Evolutionary conservation across 1,284 basidiomycete species (phyloP).

Genomic region (Rhizoctonia solani): DNA sequence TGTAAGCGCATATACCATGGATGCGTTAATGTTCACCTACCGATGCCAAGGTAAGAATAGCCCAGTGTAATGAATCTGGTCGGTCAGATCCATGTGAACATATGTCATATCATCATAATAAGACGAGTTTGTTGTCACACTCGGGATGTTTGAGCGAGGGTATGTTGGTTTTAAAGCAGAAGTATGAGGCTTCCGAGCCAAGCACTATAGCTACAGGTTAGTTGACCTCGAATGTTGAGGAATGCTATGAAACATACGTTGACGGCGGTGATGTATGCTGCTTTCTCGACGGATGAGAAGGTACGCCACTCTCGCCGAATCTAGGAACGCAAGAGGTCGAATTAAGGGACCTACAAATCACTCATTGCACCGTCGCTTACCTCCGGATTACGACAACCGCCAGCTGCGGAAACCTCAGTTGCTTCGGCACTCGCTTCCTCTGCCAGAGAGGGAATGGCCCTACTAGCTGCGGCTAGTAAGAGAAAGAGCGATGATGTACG

Average conservation of each 20-base stretch:
- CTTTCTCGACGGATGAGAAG: slow-evolving; percentile 10
- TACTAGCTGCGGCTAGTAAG: background rate
- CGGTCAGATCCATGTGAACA: slow-evolving; percentile 29
- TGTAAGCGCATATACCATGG: background rate
- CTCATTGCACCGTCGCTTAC: background rate
- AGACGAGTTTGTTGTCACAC: slow-evolving; percentile 13
- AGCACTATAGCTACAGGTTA: background rate
- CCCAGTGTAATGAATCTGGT: slow-evolving; percentile 33
- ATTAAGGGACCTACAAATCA: background rate
- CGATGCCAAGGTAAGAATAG: slow-evolving; percentile 27
- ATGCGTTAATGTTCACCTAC: background rate
- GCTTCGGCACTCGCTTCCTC: slow-evolving; percentile 2
- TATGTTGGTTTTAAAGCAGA: slow-evolving; percentile 14
- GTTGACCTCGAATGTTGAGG: background rate
- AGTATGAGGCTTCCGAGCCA: slow-evolving; percentile 18
- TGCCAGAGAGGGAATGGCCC: slow-evolving; percentile 1
- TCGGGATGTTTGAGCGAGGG: slow-evolving; percentile 24
- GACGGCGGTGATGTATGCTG: slow-evolving; percentile 28
- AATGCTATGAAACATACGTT: background rate
- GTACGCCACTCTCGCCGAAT: slow-evolving; percentile 15
- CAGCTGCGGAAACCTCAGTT: background rate
- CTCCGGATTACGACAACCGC: slow-evolving; percentile 11
- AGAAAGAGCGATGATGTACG: slow-evolving; percentile 12
- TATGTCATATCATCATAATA: slow-evolving; percentile 26
- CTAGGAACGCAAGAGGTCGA: background rate